Base-by-base conservation (phyloP, 352 stramenopile species). In the Globisporangium camurandrum region DNA sequence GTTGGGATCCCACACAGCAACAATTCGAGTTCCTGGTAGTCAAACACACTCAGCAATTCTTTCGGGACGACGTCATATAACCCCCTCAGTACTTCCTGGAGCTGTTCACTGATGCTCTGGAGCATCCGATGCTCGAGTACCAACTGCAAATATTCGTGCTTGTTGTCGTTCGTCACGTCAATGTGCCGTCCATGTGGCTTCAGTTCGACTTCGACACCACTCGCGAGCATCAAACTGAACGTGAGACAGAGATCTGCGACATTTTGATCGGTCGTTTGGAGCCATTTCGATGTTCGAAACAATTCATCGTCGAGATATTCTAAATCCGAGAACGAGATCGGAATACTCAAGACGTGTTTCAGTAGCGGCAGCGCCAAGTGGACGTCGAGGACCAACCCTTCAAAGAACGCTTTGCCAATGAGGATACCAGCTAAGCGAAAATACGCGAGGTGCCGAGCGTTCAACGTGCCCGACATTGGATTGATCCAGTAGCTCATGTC, bases 131-230 rank as follows among this genome's bases (percentile, higher is more conserved):
- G 78, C 58, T 84, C 70, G 14, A 90, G 67, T 36, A 88, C 51
- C 16, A 87, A 63, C 1, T 53, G 52, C 17, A 90, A 36, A 36
- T 97, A 99, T 64, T 98, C 88, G 12, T 93, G 75, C 54, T 98
- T 92, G 81, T 98, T 99, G 16, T 97, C 91, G 47, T 98, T 95
- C 5, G 85, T 98, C 4, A 99, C 90, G 39, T 96, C 75, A 36
- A 98, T 82, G 51, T 96, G 69, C 9, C 71, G 68, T 3, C 95
- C 96, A 36, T 80, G 78, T 17, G 86, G 65, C 33, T 97, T 91
- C 10, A 99, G 67, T 33, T 98, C 88, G 19, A 99, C 74, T 44
- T 84, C 74, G 3, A 62, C 57, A 30, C 64, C 66, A 33, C 75
- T 72, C 46, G 77, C 63, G n/a, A 66, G 54, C 64, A 86, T 71